Conservation (phyloP, 1,139 yeast species). For the Taphrina confusa region DNA sequence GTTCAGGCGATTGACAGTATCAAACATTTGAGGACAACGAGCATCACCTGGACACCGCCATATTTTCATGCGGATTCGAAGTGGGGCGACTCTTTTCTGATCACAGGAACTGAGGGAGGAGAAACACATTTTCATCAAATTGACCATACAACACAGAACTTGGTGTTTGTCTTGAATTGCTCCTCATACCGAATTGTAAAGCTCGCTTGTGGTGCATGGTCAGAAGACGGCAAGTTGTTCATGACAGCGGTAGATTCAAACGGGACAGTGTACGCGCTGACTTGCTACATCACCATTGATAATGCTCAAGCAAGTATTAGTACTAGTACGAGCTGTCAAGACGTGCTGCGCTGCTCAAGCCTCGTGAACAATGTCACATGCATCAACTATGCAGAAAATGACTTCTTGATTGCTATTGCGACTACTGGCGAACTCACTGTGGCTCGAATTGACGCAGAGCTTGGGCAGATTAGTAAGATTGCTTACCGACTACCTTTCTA, state of each 20-base stretch:
- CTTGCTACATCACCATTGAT: not conserved
- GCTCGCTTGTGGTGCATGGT: not conserved
- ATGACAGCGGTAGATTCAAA: not conserved
- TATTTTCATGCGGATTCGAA: not conserved
- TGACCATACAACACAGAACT: not conserved
- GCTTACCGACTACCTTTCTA: not conserved
- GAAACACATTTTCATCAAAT: conserved; percentile 1
- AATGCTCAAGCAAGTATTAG: not conserved
- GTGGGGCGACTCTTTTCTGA: conserved; percentile 9
- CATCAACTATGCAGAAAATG: not conserved
- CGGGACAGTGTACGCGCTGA: not conserved
- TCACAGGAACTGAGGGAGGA: conserved; percentile 14
- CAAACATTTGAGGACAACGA: not conserved
- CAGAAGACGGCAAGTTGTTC: not conserved
- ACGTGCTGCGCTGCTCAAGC: not conserved
- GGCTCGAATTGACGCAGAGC: not conserved
- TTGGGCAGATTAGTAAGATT: not conserved
- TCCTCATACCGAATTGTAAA: not conserved
- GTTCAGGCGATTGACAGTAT: not conserved
- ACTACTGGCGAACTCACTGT: not conserved
- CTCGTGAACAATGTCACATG: not conserved
- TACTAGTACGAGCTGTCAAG: not conserved
- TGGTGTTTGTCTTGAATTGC: not conserved
- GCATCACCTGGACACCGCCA: conserved; percentile 6
- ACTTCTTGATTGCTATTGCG: not conserved